Conservation (phyloP, 192 early-diverging fungal species). For the Dissophora ornata region DNA sequence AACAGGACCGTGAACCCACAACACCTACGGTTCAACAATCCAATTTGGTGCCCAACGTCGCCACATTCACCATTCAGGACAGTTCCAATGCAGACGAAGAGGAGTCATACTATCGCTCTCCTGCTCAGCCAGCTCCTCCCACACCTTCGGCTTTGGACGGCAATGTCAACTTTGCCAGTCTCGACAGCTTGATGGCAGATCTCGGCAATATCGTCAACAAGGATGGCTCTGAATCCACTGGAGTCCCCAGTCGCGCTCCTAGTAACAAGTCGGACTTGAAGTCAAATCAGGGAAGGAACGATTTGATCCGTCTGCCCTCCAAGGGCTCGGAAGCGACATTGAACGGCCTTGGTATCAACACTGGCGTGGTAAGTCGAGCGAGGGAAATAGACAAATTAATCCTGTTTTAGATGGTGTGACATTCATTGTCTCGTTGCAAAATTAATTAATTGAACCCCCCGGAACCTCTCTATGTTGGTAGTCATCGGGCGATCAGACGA, state of each 20-base stretch:
- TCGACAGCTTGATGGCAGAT: constrained; percentile 84
- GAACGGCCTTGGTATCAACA: constrained; percentile 28
- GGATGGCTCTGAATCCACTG: constrained; percentile 31
- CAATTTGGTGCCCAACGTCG: constrained; percentile 44
- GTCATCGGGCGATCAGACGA: constrained; percentile 55
- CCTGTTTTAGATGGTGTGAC: too few relatives aligned
- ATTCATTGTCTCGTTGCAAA: too few relatives aligned
- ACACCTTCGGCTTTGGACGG: constrained; percentile 37
- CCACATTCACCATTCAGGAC: constrained; percentile 52
- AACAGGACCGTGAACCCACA: constrained; percentile 40
- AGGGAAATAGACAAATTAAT: neutral
- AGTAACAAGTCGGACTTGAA: constrained; percentile 21
- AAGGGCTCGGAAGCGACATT: constrained; percentile 20
- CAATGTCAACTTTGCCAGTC: constrained; percentile 65
- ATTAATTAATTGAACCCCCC: too few relatives aligned
- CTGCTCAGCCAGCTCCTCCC: constrained; percentile 26
- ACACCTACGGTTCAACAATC: constrained; percentile 49
- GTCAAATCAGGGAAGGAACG: neutral
- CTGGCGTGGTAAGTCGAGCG: constrained; percentile 21
- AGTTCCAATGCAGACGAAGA: constrained; percentile 42
- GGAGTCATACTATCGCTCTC: constrained; percentile 35
- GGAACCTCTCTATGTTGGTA: too few relatives aligned
- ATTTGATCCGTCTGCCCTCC: constrained; percentile 6
- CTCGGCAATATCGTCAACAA: constrained; percentile 71
- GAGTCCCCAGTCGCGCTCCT: neutral